A percentile compares a stretch with the other conserved stretches of the same genome.
These are phyloP conservation scores for Yarrowia bubula DNA, from an alignment of 805 yeast genomes.

Conservation along the genomic window DNA sequence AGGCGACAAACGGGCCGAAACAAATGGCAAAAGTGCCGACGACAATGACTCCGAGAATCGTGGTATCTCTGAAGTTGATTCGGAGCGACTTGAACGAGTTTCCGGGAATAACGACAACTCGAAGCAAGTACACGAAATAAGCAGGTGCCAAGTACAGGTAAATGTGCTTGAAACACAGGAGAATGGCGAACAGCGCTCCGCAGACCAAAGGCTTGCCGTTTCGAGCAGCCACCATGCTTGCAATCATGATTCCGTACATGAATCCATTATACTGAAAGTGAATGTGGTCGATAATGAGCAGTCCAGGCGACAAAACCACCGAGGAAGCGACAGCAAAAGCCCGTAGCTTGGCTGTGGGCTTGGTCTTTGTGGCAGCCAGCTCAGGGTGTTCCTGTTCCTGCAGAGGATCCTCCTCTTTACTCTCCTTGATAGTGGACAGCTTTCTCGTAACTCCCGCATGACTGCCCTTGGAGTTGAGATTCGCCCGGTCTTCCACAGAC, in stretches of 20 bases:
- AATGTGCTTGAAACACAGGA: slow-evolving; percentile 92
- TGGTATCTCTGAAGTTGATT: slow-evolving; percentile 55
- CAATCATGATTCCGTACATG: slow-evolving; percentile 78
- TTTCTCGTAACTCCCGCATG: slow-evolving; percentile 4
- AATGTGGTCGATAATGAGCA: slow-evolving; percentile 87
- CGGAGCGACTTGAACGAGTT: slow-evolving; percentile 47
- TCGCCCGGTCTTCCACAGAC: slow-evolving; percentile 30
- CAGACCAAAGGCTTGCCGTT: slow-evolving; percentile 55
- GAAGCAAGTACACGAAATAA: slow-evolving; percentile 71
- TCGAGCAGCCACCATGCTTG: slow-evolving; percentile 70
- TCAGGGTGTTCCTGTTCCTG: not conserved
- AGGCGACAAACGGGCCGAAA: slow-evolving; percentile 72
- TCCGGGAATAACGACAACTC: slow-evolving; percentile 39
- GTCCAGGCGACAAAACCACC: slow-evolving; percentile 82
- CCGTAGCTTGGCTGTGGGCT: slow-evolving; percentile 42
- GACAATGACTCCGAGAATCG: slow-evolving; percentile 64
- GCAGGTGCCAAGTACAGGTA: slow-evolving; percentile 93
- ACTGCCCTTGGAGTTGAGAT: slow-evolving; percentile 26
- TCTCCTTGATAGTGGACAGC: slow-evolving; percentile 29
- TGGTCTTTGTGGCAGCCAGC: not conserved
- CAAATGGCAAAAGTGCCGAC: slow-evolving; percentile 60
- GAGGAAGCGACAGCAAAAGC: slow-evolving; percentile 79
- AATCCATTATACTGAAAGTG: slow-evolving; percentile 97
- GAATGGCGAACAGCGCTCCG: slow-evolving; percentile 61
- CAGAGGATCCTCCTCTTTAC: slow-evolving; percentile 27